Percentiles rank a stretch among this genome's conserved stretches.
These are phyloP conservation scores for Magnusiomyces clavatus DNA, from an alignment of 1,139 yeast species.

Conservation along the genomic window DNA sequence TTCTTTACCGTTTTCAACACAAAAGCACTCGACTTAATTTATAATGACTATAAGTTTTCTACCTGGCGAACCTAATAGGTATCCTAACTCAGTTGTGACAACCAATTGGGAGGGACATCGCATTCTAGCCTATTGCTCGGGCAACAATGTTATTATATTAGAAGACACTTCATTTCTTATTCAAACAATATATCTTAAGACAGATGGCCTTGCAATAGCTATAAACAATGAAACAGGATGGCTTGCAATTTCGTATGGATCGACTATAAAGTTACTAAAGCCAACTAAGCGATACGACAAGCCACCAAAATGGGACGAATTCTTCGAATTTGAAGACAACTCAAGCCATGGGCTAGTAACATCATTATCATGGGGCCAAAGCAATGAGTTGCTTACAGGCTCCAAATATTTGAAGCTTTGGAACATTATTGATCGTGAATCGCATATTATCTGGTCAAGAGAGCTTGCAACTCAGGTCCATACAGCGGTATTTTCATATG, in stretches of 20 bases:
- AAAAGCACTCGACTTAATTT: background rate
- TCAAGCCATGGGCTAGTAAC: conserved; percentile 35
- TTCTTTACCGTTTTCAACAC: background rate
- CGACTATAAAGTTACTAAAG: conserved; percentile 24
- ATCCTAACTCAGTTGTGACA: conserved; percentile 50
- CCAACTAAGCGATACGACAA: conserved; percentile 24
- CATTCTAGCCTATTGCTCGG: conserved; percentile 73
- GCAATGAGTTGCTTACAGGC: conserved; percentile 56
- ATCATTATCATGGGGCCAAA: conserved; percentile 62
- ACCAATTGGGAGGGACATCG: conserved; percentile 61
- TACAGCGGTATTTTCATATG: conserved; percentile 49
- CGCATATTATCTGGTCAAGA: conserved; percentile 45
- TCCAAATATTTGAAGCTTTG: conserved; percentile 49
- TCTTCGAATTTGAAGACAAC: conserved; percentile 42
- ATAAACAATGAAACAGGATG: conserved; percentile 52
- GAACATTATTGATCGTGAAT: conserved; percentile 38
- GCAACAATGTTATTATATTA: conserved; percentile 70
- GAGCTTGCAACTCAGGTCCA: conserved; percentile 45
- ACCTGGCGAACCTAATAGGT: conserved; percentile 76
- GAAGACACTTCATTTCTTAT: conserved; percentile 45
- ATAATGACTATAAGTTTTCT: conserved; percentile 42
- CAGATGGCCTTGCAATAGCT: conserved; percentile 60
- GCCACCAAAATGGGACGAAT: conserved; percentile 34
- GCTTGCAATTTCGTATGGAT: conserved; percentile 41
- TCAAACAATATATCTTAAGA: conserved; percentile 68